Conservation (phyloP, 306 rosid species). For the Bauhinia variegata region DNA sequence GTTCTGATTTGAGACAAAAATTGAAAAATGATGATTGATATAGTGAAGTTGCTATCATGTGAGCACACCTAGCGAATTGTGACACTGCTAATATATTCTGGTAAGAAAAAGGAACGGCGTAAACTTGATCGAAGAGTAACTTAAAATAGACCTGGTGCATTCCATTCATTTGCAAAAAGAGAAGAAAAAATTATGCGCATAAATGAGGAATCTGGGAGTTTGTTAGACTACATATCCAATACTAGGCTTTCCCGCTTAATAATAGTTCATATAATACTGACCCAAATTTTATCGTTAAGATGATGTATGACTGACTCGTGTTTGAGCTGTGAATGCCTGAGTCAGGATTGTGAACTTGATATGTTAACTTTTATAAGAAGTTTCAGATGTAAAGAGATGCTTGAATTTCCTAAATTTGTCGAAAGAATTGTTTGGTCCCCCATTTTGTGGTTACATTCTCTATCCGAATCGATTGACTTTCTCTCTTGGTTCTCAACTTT, state of each 20-base stretch:
- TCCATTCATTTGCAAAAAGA: too few species aligned
- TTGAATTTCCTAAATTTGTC: background rate
- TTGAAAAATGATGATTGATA: too few species aligned
- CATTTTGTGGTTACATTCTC: background rate
- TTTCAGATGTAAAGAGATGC: slow-evolving; percentile 20
- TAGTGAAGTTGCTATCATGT: too few species aligned
- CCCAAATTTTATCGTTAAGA: slow-evolving; percentile 2
- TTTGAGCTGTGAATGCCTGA: slow-evolving; percentile 17
- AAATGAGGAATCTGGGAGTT: too few species aligned
- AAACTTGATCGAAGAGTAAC: too few species aligned
- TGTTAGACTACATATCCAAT: too few species aligned
- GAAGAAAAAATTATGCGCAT: too few species aligned
- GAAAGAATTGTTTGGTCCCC: background rate
- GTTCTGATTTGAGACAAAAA: too few species aligned
- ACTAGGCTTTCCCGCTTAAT: background rate
- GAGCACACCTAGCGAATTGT: too few species aligned
- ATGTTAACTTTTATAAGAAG: slow-evolving; percentile 24
- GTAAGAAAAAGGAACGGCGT: too few species aligned
- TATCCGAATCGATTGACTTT: slow-evolving; percentile 23
- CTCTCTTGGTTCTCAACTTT: slow-evolving; percentile 20
- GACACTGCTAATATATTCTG: too few species aligned
- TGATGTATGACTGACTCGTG: slow-evolving; percentile 14
- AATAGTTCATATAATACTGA: slow-evolving; percentile 14
- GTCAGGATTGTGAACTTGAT: slow-evolving; percentile 9
- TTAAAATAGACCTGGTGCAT: too few species aligned